Conservation (phyloP, 495 filamentous ascomycete species). For the Venustampulla echinocandica region DNA sequence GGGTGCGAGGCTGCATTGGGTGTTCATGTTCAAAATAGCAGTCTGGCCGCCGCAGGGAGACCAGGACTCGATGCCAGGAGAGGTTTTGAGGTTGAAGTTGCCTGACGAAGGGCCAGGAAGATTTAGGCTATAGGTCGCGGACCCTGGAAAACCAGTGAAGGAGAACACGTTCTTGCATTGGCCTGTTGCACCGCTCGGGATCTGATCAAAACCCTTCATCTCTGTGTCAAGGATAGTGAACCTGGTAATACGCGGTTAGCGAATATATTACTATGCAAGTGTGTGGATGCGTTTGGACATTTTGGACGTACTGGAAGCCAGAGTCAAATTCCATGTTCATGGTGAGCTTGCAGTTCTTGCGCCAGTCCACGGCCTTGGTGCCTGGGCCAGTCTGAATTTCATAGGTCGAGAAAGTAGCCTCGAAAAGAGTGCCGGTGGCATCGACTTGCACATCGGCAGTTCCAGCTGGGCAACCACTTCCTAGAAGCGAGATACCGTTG, state of each 20-base stretch:
- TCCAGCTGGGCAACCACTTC: constrained; percentile 1
- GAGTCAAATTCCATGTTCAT: constrained; percentile 5
- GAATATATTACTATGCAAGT: not conserved
- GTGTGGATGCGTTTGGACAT: not conserved
- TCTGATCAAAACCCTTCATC: not conserved
- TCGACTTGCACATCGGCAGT: constrained; percentile 2
- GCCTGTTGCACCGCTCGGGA: not conserved
- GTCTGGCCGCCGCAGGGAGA: constrained; percentile 2
- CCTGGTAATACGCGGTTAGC: not conserved
- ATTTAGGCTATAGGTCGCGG: not conserved
- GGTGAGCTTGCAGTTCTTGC: constrained; percentile 7
- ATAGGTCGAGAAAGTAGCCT: constrained; percentile 1
- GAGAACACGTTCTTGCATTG: constrained; percentile 1
- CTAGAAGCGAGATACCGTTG: not conserved
- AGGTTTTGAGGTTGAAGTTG: constrained; percentile 2
- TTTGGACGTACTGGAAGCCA: not conserved
- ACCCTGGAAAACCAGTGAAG: constrained; percentile 3
- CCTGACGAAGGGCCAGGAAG: not conserved
- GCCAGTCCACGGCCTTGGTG: not conserved
- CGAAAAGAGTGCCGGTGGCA: constrained; percentile 6
- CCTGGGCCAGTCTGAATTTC: constrained; percentile 1
- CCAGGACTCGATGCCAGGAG: constrained; percentile 3
- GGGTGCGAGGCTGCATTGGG: not conserved
- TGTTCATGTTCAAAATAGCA: constrained; percentile 6
- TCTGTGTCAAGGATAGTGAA: constrained; percentile 1